These are phyloP conservation scores for Klebsormidium nitens DNA, from an alignment of 139 green algal genomes.

Conservation along the genomic window DNA sequence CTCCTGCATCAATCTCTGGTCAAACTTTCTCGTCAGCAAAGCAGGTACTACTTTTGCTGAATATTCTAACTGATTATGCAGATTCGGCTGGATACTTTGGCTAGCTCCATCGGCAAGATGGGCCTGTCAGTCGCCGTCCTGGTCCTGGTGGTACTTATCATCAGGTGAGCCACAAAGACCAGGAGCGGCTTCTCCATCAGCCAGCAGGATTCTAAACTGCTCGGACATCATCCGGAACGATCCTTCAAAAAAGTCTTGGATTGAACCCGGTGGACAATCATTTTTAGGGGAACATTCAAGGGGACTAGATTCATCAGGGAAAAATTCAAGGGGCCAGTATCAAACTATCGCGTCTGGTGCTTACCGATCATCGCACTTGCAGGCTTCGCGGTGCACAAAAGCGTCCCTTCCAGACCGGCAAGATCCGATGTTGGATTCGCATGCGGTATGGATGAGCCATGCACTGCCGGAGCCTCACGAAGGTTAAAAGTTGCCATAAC, in stretches of 20 bases:
- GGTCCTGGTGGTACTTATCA: conserved; percentile 79
- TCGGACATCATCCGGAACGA: background rate
- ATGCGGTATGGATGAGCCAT: too few relatives aligned
- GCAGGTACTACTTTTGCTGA: too few relatives aligned
- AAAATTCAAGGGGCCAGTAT: too few relatives aligned
- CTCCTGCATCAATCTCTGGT: background rate
- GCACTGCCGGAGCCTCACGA: background rate
- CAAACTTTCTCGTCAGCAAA: too few relatives aligned
- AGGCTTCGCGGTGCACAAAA: too few relatives aligned
- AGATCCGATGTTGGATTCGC: too few relatives aligned
- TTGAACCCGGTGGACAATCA: background rate
- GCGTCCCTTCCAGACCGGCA: too few relatives aligned
- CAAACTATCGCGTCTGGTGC: too few relatives aligned
- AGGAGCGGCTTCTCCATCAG: background rate
- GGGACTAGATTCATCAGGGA: too few relatives aligned
- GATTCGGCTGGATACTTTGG: conserved; percentile 58
- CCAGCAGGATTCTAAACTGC: background rate
- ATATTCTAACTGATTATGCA: conserved; percentile 54
- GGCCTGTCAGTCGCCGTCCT: conserved; percentile 71
- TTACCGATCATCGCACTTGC: too few relatives aligned
- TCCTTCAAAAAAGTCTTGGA: background rate
- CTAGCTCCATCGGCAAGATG: conserved; percentile 83
- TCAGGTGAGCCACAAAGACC: conserved; percentile 10
- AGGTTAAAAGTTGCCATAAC: background rate
- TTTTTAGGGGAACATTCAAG: too few relatives aligned